These are phyloP conservation scores for Juglanconis oblonga DNA, from an alignment of 2,329 filamentous ascomycete species.

Conservation along the genomic window DNA sequence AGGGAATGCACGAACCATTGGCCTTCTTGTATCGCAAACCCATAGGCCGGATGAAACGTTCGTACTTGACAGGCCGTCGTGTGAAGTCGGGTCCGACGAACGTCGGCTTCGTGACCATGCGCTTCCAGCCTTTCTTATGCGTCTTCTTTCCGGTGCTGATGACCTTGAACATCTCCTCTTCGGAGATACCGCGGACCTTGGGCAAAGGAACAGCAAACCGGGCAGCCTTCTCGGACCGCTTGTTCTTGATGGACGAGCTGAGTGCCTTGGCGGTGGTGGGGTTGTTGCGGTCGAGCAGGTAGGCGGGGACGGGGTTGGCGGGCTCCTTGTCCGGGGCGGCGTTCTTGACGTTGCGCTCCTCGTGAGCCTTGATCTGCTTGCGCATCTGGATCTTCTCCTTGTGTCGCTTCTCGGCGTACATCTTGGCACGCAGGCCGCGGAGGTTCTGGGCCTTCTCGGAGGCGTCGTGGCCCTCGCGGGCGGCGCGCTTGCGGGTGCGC, in stretches of 20 bases:
- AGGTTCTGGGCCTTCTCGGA: slow-evolving; percentile 92
- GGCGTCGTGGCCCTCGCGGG: slow-evolving; percentile 84
- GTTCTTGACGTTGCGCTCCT: slow-evolving; percentile 94
- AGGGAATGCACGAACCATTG: background rate
- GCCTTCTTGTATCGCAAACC: slow-evolving; percentile 48
- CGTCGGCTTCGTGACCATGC: slow-evolving; percentile 72
- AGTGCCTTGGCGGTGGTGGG: slow-evolving; percentile 35
- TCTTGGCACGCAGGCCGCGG: slow-evolving; percentile 85
- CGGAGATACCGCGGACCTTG: slow-evolving; percentile 88
- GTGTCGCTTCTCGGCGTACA: slow-evolving; percentile 88
- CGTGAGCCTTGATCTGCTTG: slow-evolving; percentile 90
- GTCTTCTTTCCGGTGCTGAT: slow-evolving; percentile 96
- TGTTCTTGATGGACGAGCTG: slow-evolving; percentile 89
- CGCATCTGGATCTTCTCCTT: slow-evolving; percentile 99
- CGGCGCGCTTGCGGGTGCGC: slow-evolving; percentile 78
- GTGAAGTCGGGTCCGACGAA: slow-evolving; percentile 94
- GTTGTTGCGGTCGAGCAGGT: slow-evolving; percentile 80
- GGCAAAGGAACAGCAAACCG: slow-evolving; percentile 90
- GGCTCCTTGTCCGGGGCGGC: slow-evolving; percentile 73
- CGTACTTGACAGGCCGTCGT: slow-evolving; percentile 73
- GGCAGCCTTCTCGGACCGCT: slow-evolving; percentile 88
- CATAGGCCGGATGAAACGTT: slow-evolving; percentile 52
- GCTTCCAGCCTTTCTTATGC: slow-evolving; percentile 67
- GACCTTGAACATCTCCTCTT: slow-evolving; percentile 90
- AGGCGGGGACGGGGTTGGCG: slow-evolving; percentile 80